Conservation (phyloP, 2,329 filamentous ascomycete genomes). For the Seiridium cupressi region DNA sequence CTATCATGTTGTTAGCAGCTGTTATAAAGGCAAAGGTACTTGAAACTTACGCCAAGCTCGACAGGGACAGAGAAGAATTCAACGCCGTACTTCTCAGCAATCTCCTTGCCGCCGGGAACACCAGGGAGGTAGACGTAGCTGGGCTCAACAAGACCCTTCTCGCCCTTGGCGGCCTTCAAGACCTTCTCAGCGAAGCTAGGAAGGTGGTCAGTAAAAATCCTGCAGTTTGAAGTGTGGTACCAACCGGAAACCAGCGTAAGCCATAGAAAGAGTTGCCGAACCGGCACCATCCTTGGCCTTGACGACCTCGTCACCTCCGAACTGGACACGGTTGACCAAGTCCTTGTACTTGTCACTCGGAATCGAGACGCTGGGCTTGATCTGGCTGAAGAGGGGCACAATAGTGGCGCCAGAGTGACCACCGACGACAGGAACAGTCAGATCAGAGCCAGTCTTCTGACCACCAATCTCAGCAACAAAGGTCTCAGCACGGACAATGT, state of each 20-base stretch:
- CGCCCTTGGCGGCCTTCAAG: constrained; percentile 81
- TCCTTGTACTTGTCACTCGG: constrained; percentile 87
- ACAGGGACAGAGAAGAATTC: constrained; percentile 97
- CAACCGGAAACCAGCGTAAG: constrained; percentile 89
- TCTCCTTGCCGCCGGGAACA: constrained; percentile 80
- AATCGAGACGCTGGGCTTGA: constrained; percentile 75
- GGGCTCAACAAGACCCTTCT: constrained; percentile 91
- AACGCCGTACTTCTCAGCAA: constrained; percentile 77
- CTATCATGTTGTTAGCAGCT: constrained; percentile 41
- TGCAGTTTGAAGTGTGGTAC: constrained; percentile 19
- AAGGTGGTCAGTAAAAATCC: neutral
- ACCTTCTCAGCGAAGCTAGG: constrained; percentile 91
- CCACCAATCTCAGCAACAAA: constrained; percentile 87
- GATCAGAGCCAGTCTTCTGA: constrained; percentile 77
- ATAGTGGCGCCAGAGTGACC: constrained; percentile 98
- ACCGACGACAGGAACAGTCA: constrained; percentile 88
- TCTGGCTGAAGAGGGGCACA: constrained; percentile 93
- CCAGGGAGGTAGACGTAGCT: constrained; percentile 95
- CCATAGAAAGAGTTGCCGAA: constrained; percentile 91
- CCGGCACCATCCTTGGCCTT: constrained; percentile 91
- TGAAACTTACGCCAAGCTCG: constrained; percentile 79
- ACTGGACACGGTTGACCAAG: constrained; percentile 93
- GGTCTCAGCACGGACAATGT: constrained; percentile 96
- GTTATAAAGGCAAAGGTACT: neutral
- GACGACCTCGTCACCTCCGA: constrained; percentile 96